phyloP scores from a whole-genome alignment of 1,284 basidiomycete species.

The Exobasidium rhododendri region DNA sequence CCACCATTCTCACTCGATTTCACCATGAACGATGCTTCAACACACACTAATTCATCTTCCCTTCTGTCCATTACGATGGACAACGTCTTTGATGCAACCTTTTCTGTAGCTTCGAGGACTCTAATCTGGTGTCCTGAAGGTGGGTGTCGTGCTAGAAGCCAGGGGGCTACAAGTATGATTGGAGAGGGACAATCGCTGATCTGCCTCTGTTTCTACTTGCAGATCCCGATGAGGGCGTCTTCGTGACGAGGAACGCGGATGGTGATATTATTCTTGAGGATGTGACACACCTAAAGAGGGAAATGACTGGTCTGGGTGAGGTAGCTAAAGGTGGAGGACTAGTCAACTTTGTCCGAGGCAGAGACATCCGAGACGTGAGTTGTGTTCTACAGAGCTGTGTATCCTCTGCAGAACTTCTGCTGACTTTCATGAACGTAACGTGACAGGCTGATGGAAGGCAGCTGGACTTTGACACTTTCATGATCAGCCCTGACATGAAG shows the following conservation, averaged over 20 bases:
- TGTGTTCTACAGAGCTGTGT: not conserved
- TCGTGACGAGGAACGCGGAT: conserved; percentile 34
- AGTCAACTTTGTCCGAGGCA: conserved; percentile 29
- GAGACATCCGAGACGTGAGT: conserved; percentile 30
- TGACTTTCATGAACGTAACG: not conserved
- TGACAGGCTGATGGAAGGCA: conserved; percentile 18
- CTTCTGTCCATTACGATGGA: conserved; percentile 39
- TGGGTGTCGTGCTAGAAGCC: conserved; percentile 10
- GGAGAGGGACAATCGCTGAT: conserved; percentile 9
- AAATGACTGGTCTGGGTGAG: conserved; percentile 33
- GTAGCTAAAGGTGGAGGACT: conserved; percentile 38
- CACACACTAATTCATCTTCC: not conserved
- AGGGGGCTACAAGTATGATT: not conserved
- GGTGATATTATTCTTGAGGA: conserved; percentile 43
- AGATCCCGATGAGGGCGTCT: conserved; percentile 48
- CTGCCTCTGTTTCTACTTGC: too few relatives aligned
- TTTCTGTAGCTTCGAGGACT: not conserved
- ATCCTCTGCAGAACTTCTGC: not conserved
- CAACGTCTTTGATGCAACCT: conserved; percentile 33
- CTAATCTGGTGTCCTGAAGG: conserved; percentile 22
- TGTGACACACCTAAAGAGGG: conserved; percentile 35
- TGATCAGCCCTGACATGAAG: conserved; percentile 34
- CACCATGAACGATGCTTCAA: too few relatives aligned
- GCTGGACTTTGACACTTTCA: conserved; percentile 33
- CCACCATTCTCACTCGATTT: not conserved